A percentile compares a stretch with the other conserved stretches of the same genome.
phyloP scores from a whole-genome alignment of 169 alveolate species.

The Cryptosporidium viatorum region DNA sequence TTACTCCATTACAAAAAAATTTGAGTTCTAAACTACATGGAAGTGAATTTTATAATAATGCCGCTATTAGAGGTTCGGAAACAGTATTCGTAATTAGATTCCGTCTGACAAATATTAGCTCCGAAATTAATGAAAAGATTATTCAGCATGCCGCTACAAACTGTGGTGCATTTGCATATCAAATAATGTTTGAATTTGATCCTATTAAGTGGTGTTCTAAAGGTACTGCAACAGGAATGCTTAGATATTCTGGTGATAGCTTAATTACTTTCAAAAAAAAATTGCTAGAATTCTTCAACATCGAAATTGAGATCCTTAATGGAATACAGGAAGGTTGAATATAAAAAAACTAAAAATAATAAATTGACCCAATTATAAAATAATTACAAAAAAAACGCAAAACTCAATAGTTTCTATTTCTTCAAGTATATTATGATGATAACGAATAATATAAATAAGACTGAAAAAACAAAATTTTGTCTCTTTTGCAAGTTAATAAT shows the following conservation, averaged over 20 bases:
- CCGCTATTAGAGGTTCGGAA: neutral
- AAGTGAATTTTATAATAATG: constrained; percentile 44
- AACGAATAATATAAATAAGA: constrained; percentile 13
- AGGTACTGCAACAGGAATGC: constrained; percentile 56
- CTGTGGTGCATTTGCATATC: constrained; percentile 37
- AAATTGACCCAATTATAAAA: neutral
- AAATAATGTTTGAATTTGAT: constrained; percentile 39
- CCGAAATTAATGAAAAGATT: constrained; percentile 5
- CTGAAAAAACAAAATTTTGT: constrained; percentile 2
- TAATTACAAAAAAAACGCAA: neutral
- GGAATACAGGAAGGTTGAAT: constrained; percentile 20
- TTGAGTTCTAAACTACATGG: constrained; percentile 67
- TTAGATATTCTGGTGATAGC: constrained; percentile 23
- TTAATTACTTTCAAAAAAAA: neutral
- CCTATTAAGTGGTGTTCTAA: constrained; percentile 35
- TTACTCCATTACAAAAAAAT: constrained; percentile 66
- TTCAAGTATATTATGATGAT: neutral
- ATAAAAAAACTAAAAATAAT: neutral
- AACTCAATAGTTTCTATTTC: neutral
- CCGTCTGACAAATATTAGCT: neutral
- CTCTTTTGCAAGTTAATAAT: constrained; percentile 25
- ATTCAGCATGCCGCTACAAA: constrained; percentile 15
- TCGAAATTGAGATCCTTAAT: constrained; percentile 11
- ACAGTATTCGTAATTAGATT: constrained; percentile 8
- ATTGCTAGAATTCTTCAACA: neutral